Percentiles rank a stretch among this genome's conserved stretches.
Conservation (phyloP, 352 stramenopile genomes). For the Hyphochytrium catenoides region DNA sequence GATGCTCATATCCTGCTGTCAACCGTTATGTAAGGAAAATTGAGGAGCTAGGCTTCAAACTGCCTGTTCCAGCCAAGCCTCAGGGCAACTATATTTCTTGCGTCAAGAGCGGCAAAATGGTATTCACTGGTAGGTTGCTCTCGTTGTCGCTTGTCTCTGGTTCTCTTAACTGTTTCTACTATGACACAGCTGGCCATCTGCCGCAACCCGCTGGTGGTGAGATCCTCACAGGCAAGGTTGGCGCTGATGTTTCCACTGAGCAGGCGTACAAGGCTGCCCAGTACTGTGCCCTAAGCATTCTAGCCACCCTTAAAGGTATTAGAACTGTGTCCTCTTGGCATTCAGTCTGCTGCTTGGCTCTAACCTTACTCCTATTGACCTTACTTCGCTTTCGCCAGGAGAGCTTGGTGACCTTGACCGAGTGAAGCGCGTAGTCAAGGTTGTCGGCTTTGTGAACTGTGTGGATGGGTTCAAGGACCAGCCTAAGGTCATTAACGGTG, state of each 20-base stretch:
- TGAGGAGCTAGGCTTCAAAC: conserved; percentile 48
- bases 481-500: conserved; percentile 81
- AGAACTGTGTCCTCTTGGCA: no score
- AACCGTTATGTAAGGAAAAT: no score
- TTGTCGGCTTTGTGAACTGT: conserved; percentile 89
- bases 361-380: background rate
- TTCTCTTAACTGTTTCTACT: background rate
- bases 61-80: conserved; percentile 45
- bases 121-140: conserved; percentile 30
- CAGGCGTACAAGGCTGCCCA: conserved; percentile 70
- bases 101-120: conserved; percentile 46
- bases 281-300: conserved; percentile 61
- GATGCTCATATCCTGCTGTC: no score
- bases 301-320: conserved; percentile 58
- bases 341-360: background rate
- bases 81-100: conserved; percentile 72
- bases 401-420: conserved; percentile 73
- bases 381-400: conserved; percentile 12
- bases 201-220: conserved; percentile 34
- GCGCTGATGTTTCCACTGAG: conserved; percentile 58
- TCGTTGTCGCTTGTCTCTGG: background rate
- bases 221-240: conserved; percentile 63
- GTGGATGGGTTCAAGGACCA: conserved; percentile 70
- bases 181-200: conserved; percentile 33
- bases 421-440: conserved; percentile 80